Evolutionary conservation across 495 filamentous ascomycete species (phyloP).

Genomic region (Xanthoparmelia taractica): DNA sequence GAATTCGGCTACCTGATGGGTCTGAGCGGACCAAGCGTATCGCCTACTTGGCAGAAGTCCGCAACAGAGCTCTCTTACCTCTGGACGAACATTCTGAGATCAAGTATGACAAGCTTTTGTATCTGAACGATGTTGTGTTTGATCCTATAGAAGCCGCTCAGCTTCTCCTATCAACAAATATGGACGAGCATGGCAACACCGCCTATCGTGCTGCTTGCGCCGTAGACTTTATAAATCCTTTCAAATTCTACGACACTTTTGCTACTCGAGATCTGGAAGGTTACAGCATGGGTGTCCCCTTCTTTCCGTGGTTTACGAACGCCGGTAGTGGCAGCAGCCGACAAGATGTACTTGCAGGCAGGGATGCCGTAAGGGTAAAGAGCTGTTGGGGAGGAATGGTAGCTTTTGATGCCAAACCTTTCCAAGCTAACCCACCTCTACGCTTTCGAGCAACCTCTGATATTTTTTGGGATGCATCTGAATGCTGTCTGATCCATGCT

Average conservation of each 20-base stretch:
- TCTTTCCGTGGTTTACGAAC: constrained; percentile 66
- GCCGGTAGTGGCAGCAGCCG: constrained; percentile 51
- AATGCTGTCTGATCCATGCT: constrained; percentile 72
- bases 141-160: constrained; percentile 61
- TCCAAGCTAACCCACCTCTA: constrained; percentile 45
- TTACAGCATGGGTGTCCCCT: constrained; percentile 58
- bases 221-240: constrained; percentile 65
- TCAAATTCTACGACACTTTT: constrained; percentile 79
- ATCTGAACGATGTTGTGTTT: constrained; percentile 71
- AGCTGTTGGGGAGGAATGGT: constrained; percentile 82
- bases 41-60: constrained; percentile 66
- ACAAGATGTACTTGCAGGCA: constrained; percentile 51
- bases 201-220: constrained; percentile 74
- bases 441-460: constrained; percentile 60
- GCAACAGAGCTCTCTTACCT: constrained; percentile 65
- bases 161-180: constrained; percentile 70
- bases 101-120: constrained; percentile 61
- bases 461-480: constrained; percentile 66
- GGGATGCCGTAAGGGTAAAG: constrained; percentile 62
- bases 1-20: constrained; percentile 54
- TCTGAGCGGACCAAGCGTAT: constrained; percentile 59
- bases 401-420: constrained; percentile 63
- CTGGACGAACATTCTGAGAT: constrained; percentile 38
- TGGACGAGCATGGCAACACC: constrained; percentile 45
- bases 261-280: constrained; percentile 69